Conservation (phyloP, 805 yeast genomes). For the Candida gorgasii region DNA sequence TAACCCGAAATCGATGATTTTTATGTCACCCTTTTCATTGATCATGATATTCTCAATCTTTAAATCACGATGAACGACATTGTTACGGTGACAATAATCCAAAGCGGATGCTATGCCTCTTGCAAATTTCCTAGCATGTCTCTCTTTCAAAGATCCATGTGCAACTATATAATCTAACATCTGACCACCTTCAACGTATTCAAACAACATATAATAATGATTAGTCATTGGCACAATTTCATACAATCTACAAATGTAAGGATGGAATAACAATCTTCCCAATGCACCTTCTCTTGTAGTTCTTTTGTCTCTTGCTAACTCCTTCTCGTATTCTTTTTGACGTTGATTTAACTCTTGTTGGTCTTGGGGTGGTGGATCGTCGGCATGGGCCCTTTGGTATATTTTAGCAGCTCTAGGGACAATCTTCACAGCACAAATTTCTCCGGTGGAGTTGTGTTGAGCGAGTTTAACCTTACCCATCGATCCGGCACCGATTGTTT, state of each 20-base stretch:
- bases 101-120: slow-evolving; percentile 92
- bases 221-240: slow-evolving; percentile 96
- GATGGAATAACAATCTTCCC: slow-evolving; percentile 87
- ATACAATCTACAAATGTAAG: slow-evolving; percentile 85
- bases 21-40: slow-evolving; percentile 88
- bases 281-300: slow-evolving; percentile 94
- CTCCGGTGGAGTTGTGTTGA: slow-evolving; percentile 75
- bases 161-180: slow-evolving; percentile 95
- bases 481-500: slow-evolving; percentile 96
- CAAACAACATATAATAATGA: slow-evolving; percentile 95
- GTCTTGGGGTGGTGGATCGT: slow-evolving; percentile 64
- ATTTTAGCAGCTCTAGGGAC: slow-evolving; percentile 86
- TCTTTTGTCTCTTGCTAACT: slow-evolving; percentile 85
- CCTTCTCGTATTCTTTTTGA: slow-evolving; percentile 74
- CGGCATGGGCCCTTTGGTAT: slow-evolving; percentile 69
- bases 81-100: slow-evolving; percentile 90
- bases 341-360: slow-evolving; percentile 58
- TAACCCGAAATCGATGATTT: slow-evolving; percentile 94
- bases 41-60: slow-evolving; percentile 96
- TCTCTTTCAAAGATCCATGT: slow-evolving; percentile 91
- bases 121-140: slow-evolving; percentile 92
- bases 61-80: slow-evolving; percentile 94
- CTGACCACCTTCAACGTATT: slow-evolving; percentile 96
- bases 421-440: slow-evolving; percentile 88
- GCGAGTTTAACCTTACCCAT: slow-evolving; percentile 99